These are phyloP conservation scores for Sugiyamaella americana DNA, from an alignment of 805 yeast species.

Conservation along the genomic window DNA sequence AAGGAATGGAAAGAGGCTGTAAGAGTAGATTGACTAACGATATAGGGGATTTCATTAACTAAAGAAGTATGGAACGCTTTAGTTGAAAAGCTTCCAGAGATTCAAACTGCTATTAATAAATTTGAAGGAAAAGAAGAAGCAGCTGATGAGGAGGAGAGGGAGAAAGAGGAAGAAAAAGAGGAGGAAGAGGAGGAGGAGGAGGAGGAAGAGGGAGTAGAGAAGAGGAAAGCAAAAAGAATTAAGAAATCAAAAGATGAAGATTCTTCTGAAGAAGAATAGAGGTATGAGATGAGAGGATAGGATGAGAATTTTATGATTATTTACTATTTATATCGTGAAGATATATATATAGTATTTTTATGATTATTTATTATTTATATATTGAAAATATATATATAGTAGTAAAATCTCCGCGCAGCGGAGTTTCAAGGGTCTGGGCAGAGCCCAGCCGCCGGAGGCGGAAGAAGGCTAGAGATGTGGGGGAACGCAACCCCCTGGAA, in stretches of 20 bases:
- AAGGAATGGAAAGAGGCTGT: slow-evolving; percentile 14
- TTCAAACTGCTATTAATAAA: slow-evolving; percentile 22
- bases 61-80: slow-evolving; percentile 24
- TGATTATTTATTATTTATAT: too few species aligned
- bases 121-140: slow-evolving; percentile 11
- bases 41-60: slow-evolving; percentile 29
- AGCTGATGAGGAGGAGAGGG: slow-evolving; percentile 3
- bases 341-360: too few species aligned
- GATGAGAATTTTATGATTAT: too few species aligned
- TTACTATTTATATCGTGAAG: too few species aligned
- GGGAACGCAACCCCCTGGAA: too few species aligned
- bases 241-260: slow-evolving; percentile 2
- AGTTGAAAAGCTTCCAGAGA: slow-evolving; percentile 15
- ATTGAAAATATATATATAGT: too few species aligned
- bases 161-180: not conserved
- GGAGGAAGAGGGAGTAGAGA: slow-evolving; percentile 3
- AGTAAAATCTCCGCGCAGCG: too few species aligned
- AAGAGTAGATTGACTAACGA: not conserved
- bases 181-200: not conserved
- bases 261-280: too few species aligned
- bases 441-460: too few species aligned
- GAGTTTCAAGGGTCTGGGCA: too few species aligned
- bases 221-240: slow-evolving; percentile 9
- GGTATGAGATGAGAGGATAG: too few species aligned
- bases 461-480: too few species aligned